Evolutionary conservation across 164 flowering plant genomes (phyloP), one percentile per base, ranked within the genome.

Genomic region (Protea cynaroides): DNA sequence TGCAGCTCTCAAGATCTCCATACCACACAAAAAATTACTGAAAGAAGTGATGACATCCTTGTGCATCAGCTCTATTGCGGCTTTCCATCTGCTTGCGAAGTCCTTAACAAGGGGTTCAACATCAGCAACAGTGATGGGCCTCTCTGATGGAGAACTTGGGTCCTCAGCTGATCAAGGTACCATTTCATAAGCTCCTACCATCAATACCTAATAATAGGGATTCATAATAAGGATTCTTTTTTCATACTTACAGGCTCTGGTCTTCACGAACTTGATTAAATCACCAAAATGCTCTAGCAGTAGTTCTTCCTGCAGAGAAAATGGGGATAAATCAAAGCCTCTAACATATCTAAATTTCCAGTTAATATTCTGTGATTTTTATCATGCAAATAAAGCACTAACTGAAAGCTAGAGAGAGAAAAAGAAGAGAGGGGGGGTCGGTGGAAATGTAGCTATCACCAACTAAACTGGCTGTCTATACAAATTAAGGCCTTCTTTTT

Each of bases 1-100:
- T 49, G 99, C 89, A 67, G 97, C 96, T 78, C 94, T 86, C 66
- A 95, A 75, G 75, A 95, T 95, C 64, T 95, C 99, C 97, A 92
- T 89, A 18, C 99, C 99, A 56, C 97, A 88, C 60, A 95, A 75
- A 75, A 95, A 95, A 74, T 88, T 95, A 78, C 99, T 95, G 79
- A 95, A 95, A 40, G 97, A 92, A 15, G 96, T 95, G 49, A 95
- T 95, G 53, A 95, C 97, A 68, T 90, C 97, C 70, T 87, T 95
- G 84, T 95, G 99, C 97, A 95, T 95, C 68, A 89, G 70, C 78
- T 95, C 97, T 62, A 92, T 95, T 37, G 97, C 96, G 22, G 84
- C 80, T 71, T 95, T 95, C 99, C 99, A 92, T 79, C 97, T 79
- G 69, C 88, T 79, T 1, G 79, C 92, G 64, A 94, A 95, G 74